These are phyloP conservation scores for Gigaspora rosea DNA, from an alignment of 192 early-diverging fungal genomes.

Conservation along the genomic window DNA sequence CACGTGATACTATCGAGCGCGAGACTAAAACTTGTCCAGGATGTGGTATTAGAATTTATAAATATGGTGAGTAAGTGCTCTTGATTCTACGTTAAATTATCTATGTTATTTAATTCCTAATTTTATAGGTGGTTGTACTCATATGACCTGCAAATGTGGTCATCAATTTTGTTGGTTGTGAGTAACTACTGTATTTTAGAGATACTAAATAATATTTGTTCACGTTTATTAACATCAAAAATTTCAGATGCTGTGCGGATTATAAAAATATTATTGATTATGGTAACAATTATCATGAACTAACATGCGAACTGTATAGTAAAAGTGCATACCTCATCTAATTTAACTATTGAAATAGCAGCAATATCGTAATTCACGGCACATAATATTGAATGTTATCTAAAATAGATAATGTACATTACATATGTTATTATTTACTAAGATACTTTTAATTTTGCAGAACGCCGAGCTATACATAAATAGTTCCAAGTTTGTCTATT, in stretches of 20 bases:
- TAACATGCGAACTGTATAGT: neutral
- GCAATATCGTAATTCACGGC: no score
- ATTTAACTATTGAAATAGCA: no score
- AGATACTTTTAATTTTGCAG: no score
- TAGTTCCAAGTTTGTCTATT: no score
- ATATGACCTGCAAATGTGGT: conserved; percentile 22
- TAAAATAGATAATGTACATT: no score
- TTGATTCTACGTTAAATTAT: neutral
- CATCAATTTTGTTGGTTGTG: conserved; percentile 29
- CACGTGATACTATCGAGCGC: neutral
- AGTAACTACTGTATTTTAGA: neutral
- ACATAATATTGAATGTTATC: no score
- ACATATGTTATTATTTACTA: no score
- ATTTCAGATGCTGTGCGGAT: conserved; percentile 5
- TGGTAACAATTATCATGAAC: conserved; percentile 3
- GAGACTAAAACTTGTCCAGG: conserved; percentile 8
- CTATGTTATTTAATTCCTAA: neutral
- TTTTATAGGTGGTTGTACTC: conserved; percentile 15
- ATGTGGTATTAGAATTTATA: conserved; percentile 17
- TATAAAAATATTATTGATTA: neutral
- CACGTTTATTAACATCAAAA: neutral
- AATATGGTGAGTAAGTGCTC: neutral
- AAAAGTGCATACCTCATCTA: neutral
- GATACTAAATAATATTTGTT: neutral
- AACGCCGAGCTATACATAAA: no score